Conservation (phyloP, 1,139 yeast genomes). For the Fermentozyma sake region DNA sequence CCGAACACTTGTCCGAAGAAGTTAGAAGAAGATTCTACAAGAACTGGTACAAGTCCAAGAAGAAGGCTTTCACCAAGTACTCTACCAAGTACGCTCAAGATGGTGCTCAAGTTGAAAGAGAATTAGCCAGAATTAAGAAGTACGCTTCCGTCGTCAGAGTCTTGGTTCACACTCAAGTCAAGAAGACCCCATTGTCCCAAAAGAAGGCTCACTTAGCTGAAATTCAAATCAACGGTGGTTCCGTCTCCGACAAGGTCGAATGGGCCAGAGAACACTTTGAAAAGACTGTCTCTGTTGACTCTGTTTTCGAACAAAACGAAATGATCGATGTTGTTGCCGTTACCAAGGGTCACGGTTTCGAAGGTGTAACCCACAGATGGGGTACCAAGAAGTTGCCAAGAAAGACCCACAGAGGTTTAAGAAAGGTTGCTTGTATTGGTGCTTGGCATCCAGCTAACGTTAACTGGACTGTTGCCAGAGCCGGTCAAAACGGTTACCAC, state of each 20-base stretch:
- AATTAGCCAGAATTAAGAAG: slow-evolving; percentile 97
- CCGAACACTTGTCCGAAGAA: slow-evolving; percentile 99
- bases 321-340: slow-evolving; percentile 98
- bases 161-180: slow-evolving; percentile 98
- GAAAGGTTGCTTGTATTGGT: slow-evolving; percentile 99
- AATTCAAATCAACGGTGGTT: slow-evolving; percentile 99
- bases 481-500: slow-evolving; percentile 99
- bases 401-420: slow-evolving; percentile 99
- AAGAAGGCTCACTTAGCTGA: slow-evolving; percentile 99
- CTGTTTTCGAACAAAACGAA: slow-evolving; percentile 98
- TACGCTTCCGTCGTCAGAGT: slow-evolving; percentile 99
- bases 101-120: slow-evolving; percentile 87
- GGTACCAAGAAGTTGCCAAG: slow-evolving; percentile 99
- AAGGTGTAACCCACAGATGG: slow-evolving; percentile 99
- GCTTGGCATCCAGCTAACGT: slow-evolving; percentile 99
- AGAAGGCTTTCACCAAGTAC: slow-evolving; percentile 99
- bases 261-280: slow-evolving; percentile 99
- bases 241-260: slow-evolving; percentile 92
- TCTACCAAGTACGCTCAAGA: slow-evolving; percentile 96
- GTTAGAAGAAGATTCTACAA: slow-evolving; percentile 99
- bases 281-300: slow-evolving; percentile 93
- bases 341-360: slow-evolving; percentile 99
- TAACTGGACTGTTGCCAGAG: slow-evolving; percentile 99
- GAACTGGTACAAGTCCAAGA: slow-evolving; percentile 99
- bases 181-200: slow-evolving; percentile 98